Conservation (phyloP, 2,329 filamentous ascomycete genomes). For the Leptographium flavum region DNA sequence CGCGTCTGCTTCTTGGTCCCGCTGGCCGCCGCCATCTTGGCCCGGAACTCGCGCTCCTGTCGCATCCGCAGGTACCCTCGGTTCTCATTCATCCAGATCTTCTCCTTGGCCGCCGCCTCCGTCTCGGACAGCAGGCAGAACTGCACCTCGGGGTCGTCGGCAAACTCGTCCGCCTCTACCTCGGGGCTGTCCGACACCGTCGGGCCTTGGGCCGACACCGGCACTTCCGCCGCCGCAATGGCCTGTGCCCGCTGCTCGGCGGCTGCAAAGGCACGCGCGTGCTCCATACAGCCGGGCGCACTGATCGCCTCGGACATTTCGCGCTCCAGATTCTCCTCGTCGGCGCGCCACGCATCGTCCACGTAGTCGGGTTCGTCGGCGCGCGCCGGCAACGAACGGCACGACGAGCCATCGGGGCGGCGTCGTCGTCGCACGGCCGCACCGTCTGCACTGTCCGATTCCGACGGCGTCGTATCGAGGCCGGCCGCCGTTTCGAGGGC, state of each 20-base stretch:
- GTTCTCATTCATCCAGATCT: conserved; percentile 89
- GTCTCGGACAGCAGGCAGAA: conserved; percentile 61
- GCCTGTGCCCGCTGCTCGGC: conserved; percentile 35
- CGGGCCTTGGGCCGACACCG: background rate
- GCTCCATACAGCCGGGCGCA: conserved; percentile 41
- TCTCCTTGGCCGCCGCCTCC: conserved; percentile 73
- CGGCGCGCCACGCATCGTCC: conserved; percentile 46
- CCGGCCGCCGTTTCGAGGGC: too few species aligned
- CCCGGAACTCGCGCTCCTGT: conserved; percentile 68
- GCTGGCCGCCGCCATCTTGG: conserved; percentile 36
- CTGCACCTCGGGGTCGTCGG: conserved; percentile 73
- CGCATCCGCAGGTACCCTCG: conserved; percentile 82
- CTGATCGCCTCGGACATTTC: conserved; percentile 58
- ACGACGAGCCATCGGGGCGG: conserved; percentile 10
- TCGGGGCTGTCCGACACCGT: conserved; percentile 43
- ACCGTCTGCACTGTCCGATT: too few species aligned
- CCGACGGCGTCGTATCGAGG: background rate
- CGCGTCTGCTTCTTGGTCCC: conserved; percentile 14
- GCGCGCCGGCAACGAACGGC: conserved; percentile 9
- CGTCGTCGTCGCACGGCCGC: background rate
- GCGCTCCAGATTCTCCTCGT: conserved; percentile 51
- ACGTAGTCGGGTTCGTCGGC: conserved; percentile 34
- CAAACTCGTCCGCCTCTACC: conserved; percentile 71
- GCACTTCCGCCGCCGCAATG: background rate
- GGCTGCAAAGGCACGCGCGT: conserved; percentile 42